Conservation (phyloP, 2,329 filamentous ascomycete genomes). For the Fusarium albosuccineum region DNA sequence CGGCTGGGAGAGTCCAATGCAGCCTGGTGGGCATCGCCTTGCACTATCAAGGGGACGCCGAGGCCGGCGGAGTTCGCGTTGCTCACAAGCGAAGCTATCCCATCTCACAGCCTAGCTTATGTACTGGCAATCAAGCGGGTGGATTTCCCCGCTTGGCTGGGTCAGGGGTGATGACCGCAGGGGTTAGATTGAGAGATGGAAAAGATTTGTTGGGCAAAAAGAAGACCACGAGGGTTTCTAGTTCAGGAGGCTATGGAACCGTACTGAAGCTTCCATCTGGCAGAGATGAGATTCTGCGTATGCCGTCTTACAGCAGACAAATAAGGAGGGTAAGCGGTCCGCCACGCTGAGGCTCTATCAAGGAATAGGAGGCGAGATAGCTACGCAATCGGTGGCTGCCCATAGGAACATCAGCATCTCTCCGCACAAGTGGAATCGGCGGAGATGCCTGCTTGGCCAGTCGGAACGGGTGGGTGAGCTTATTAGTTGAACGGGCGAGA, state of each 20-base stretch:
- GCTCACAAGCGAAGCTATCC: slow-evolving; percentile 36
- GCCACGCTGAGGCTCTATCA: slow-evolving; percentile 19
- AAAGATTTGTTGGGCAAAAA: slow-evolving; percentile 37
- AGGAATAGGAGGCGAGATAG: slow-evolving; percentile 26
- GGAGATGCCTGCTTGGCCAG: slow-evolving; percentile 39
- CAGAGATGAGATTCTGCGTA: slow-evolving; percentile 2
- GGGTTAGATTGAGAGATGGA: slow-evolving; percentile 35
- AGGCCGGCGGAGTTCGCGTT: slow-evolving; percentile 37
- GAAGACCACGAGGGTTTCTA: slow-evolving; percentile 21
- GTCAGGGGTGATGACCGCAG: slow-evolving; percentile 33
- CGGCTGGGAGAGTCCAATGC: slow-evolving; percentile 23
- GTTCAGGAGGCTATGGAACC: slow-evolving; percentile 21
- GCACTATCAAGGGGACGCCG: slow-evolving; percentile 29
- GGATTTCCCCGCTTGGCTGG: slow-evolving; percentile 39
- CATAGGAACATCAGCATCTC: slow-evolving; percentile 12
- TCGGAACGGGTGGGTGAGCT: slow-evolving; percentile 37
- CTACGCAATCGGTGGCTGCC: slow-evolving; percentile 27
- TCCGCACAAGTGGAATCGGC: slow-evolving; percentile 16
- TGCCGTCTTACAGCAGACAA: slow-evolving; percentile 16
- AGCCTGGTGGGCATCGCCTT: slow-evolving; percentile 39
- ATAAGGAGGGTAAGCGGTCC: slow-evolving; percentile 24
- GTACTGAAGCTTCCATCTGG: slow-evolving; percentile 19
- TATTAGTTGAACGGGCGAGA: slow-evolving; percentile 29
- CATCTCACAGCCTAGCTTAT: slow-evolving; percentile 24
- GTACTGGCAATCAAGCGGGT: slow-evolving; percentile 40